Percentiles rank a stretch among this genome's conserved stretches.
phyloP scores from a whole-genome alignment of 208 protist genomes.

The Plasmodiophora brassicae region DNA sequence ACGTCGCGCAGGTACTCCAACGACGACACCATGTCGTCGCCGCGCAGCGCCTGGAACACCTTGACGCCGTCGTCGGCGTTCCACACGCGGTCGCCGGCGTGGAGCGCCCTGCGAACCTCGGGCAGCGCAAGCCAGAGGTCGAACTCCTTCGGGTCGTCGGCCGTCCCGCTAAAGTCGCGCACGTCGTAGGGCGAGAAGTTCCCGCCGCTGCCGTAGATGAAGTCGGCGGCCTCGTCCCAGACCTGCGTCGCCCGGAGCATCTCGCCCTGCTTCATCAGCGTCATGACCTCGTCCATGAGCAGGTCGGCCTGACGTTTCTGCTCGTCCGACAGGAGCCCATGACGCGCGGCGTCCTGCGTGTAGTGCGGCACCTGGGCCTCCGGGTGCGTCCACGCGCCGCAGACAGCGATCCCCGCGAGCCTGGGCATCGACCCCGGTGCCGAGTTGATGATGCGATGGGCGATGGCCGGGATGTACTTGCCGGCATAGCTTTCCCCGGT shows the following conservation, averaged over 20 bases:
- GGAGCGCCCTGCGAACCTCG: neutral
- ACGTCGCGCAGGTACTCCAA: neutral
- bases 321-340: neutral
- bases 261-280: neutral
- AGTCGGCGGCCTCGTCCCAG: constrained; percentile 1
- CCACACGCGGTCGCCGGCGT: neutral
- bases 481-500: constrained; percentile 32
- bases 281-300: neutral
- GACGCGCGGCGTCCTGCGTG: neutral
- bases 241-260: neutral
- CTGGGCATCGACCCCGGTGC: neutral
- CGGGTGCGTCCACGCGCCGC: neutral
- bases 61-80: neutral
- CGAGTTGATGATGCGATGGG: neutral
- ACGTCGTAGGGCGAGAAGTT: constrained; percentile 17
- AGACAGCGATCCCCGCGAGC: neutral
- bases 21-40: neutral
- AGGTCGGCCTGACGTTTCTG: neutral
- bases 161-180: neutral
- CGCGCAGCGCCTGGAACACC: neutral
- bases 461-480: neutral
- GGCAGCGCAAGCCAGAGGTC: neutral
- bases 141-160: neutral
- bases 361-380: neutral
- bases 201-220: neutral